Evolutionary conservation across 495 filamentous ascomycete species (phyloP).

Genomic region (Penicillium goetzii): DNA sequence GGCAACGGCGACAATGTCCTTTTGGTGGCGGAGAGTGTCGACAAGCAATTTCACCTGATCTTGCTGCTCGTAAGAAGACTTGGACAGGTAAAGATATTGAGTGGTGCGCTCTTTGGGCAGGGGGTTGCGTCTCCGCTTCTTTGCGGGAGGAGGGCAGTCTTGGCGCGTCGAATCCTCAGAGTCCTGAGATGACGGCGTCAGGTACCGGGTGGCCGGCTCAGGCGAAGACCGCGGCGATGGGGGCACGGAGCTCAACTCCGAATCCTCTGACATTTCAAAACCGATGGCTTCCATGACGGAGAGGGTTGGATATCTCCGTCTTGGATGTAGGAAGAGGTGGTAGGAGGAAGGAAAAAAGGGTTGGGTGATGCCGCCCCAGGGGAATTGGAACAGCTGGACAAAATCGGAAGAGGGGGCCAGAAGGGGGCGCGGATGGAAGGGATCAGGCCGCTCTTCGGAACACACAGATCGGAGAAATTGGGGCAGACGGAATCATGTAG

Average conservation of each 20-base stretch:
- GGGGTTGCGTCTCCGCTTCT: conserved; percentile 70
- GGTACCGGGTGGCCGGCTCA: conserved; percentile 53
- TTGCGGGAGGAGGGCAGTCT: conserved; percentile 64
- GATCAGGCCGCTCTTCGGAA: conserved; percentile 1
- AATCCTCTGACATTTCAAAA: conserved; percentile 51
- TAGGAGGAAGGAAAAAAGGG: conserved; percentile 9
- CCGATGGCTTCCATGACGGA: conserved; percentile 37
- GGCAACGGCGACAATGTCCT: conserved; percentile 95
- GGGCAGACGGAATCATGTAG: conserved; percentile 13
- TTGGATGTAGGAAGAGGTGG: conserved; percentile 14
- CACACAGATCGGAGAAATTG: conserved; percentile 3
- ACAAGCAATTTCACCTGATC: conserved; percentile 68
- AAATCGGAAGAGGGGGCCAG: conserved; percentile 2
- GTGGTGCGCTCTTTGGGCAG: conserved; percentile 75
- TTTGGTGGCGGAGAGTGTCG: conserved; percentile 79
- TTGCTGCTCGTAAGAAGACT: conserved; percentile 53
- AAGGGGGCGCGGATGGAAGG: neutral
- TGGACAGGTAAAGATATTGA: conserved; percentile 71
- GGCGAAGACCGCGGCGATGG: conserved; percentile 63
- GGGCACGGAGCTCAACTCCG: conserved; percentile 59
- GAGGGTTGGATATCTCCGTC: neutral
- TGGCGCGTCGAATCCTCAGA: conserved; percentile 51
- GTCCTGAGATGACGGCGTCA: conserved; percentile 63
- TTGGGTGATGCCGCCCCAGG: neutral
- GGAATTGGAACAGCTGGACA: conserved; percentile 5